Percentiles rank a stretch among this genome's conserved stretches.
phyloP scores from a whole-genome alignment of 768 basidiomycete species.

The Leucocoprinus leucothites region DNA sequence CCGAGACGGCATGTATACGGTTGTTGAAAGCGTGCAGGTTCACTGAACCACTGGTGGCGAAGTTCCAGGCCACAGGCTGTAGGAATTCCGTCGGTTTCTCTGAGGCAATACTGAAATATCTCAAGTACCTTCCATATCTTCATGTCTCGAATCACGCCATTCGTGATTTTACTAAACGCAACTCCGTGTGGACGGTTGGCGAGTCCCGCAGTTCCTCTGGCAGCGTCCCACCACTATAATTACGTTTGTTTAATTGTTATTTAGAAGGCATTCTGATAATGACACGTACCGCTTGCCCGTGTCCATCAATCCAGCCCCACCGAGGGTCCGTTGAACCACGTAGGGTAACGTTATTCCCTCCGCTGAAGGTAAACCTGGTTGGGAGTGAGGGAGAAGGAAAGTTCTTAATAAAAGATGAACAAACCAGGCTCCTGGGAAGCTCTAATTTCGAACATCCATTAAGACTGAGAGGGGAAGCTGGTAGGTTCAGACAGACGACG shows the following conservation, averaged over 20 bases:
- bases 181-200: slow-evolving; percentile 54
- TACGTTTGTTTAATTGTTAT: neutral
- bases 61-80: slow-evolving; percentile 59
- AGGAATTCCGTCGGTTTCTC: neutral
- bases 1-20: slow-evolving; percentile 49
- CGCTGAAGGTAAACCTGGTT: slow-evolving; percentile 49
- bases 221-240: slow-evolving; percentile 55
- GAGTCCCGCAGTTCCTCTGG: slow-evolving; percentile 28
- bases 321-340: slow-evolving; percentile 50
- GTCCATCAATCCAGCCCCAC: slow-evolving; percentile 65
- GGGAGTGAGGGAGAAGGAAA: neutral
- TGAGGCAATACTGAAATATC: neutral
- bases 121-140: slow-evolving; percentile 48
- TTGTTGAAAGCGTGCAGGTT: slow-evolving; percentile 55
- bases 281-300: slow-evolving; percentile 47
- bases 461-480: neutral
- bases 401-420: neutral
- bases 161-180: slow-evolving; percentile 49
- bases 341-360: slow-evolving; percentile 57
- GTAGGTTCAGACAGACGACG: slow-evolving; percentile 13
- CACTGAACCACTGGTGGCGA: slow-evolving; percentile 45
- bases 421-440: slow-evolving; percentile 45
- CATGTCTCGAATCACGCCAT: slow-evolving; percentile 54
- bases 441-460: slow-evolving; percentile 22
- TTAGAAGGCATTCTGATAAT: neutral